phyloP scores from a whole-genome alignment of 179 eudicot genomes.

The Drosera spatulata region DNA sequence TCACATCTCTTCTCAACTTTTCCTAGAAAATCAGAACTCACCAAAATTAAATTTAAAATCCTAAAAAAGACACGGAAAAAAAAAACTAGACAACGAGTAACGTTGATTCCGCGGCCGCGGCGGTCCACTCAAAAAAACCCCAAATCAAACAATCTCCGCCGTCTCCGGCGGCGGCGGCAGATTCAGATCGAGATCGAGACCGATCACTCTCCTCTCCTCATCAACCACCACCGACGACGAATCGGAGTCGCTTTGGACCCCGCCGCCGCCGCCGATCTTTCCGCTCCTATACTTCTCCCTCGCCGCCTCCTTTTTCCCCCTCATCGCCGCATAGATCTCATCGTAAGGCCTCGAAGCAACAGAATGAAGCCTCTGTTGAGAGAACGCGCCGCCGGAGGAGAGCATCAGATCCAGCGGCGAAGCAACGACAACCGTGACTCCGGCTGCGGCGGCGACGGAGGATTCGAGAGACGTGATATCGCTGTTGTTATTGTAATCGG shows the following conservation, averaged over 20 bases:
- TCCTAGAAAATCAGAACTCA: too few species aligned
- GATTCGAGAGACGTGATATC: constrained; percentile 34
- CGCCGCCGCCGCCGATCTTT: not conserved
- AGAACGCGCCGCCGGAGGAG: not conserved
- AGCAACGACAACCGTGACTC: constrained; percentile 2
- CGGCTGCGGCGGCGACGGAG: constrained; percentile 14
- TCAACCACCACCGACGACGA: constrained; percentile 22
- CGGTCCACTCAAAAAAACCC: too few species aligned
- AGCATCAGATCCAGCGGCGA: constrained; percentile 1
- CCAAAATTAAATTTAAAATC: too few species aligned
- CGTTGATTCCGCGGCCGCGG: too few species aligned
- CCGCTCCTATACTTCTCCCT: not conserved
- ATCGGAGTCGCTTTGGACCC: constrained; percentile 31
- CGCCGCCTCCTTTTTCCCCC: not conserved
- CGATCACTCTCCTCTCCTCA: not conserved
- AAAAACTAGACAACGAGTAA: too few species aligned
- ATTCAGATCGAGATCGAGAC: not conserved
- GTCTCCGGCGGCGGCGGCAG: not conserved
- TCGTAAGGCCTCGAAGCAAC: too few species aligned
- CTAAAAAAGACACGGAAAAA: too few species aligned
- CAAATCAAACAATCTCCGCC: too few species aligned
- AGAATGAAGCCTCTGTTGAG: not conserved
- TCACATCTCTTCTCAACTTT: too few species aligned
- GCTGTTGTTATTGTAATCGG: constrained; percentile 19
- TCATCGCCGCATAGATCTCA: not conserved